A percentile compares a stretch with the other conserved stretches of the same genome.
Conservation (phyloP, 2,329 filamentous ascomycete species). For the Allantophomopsis cytisporea region DNA sequence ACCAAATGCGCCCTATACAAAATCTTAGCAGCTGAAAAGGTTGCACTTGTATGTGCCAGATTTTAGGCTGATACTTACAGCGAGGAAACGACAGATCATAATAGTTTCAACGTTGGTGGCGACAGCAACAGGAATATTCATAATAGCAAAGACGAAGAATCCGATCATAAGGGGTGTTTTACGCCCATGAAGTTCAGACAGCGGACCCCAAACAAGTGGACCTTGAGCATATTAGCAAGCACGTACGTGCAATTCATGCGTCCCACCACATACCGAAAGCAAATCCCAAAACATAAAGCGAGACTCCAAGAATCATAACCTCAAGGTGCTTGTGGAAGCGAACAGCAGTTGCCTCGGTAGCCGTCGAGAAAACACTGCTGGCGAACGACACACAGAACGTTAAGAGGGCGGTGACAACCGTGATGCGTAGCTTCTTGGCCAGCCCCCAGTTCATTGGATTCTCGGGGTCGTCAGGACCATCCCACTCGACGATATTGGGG, state of each 20-base stretch:
- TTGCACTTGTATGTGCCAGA: too few relatives aligned
- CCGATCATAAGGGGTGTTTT: slow-evolving; percentile 42
- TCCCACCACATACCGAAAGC: slow-evolving; percentile 24
- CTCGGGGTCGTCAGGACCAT: slow-evolving; percentile 52
- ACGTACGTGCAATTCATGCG: too few relatives aligned
- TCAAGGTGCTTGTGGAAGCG: slow-evolving; percentile 6
- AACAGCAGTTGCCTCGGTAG: slow-evolving; percentile 23
- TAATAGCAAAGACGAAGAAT: slow-evolving; percentile 40
- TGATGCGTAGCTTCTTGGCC: slow-evolving; percentile 63
- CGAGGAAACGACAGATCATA: slow-evolving; percentile 50
- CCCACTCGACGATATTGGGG: slow-evolving; percentile 50
- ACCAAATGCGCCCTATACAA: slow-evolving; percentile 31
- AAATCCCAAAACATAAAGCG: slow-evolving; percentile 44
- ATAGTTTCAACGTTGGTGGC: slow-evolving; percentile 41
- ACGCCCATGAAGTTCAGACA: slow-evolving; percentile 41
- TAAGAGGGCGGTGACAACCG: slow-evolving; percentile 63
- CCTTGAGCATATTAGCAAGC: slow-evolving; percentile 10
- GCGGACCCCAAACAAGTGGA: slow-evolving; percentile 51
- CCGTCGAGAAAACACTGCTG: slow-evolving; percentile 29
- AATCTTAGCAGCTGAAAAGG: too few relatives aligned
- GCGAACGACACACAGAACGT: slow-evolving; percentile 53
- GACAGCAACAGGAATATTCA: slow-evolving; percentile 45
- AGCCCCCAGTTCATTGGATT: slow-evolving; percentile 78
- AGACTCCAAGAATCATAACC: slow-evolving; percentile 39
- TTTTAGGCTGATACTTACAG: slow-evolving; percentile 14